These are phyloP conservation scores for Linaria vulgaris DNA, from an alignment of 257 asterid species.

Conservation along the genomic window DNA sequence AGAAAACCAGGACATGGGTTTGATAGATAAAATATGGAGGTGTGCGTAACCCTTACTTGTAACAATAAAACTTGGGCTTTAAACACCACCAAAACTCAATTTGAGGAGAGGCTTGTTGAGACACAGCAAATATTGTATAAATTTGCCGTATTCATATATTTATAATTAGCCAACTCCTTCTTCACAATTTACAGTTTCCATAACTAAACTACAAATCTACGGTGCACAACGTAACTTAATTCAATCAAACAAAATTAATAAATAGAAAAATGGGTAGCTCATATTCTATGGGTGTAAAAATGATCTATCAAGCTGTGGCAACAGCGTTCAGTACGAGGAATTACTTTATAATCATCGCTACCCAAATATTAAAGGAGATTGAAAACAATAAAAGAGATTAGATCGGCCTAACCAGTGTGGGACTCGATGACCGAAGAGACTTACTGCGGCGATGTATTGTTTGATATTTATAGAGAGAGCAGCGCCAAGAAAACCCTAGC, in stretches of 20 bases:
- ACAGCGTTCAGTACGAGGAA: conserved; percentile 13
- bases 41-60: conserved; percentile 6
- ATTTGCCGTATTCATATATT: background rate
- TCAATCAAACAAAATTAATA: background rate
- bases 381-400: too few relatives aligned
- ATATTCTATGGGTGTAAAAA: conserved; percentile 12
- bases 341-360: conserved; percentile 10
- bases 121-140: background rate
- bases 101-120: background rate
- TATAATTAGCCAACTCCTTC: background rate
- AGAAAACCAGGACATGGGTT: too few relatives aligned
- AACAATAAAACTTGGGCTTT: conserved; percentile 9
- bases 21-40: background rate
- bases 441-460: too few relatives aligned
- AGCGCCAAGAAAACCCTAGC: too few relatives aligned
- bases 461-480: too few relatives aligned
- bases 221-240: too few relatives aligned
- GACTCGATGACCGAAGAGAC: too few relatives aligned
- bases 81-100: background rate
- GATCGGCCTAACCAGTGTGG: too few relatives aligned
- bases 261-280: background rate
- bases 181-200: too few relatives aligned
- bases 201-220: too few relatives aligned
- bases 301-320: background rate
- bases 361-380: background rate